Conservation (phyloP, 495 filamentous ascomycete species). For the Astrocystis sublimbata region DNA sequence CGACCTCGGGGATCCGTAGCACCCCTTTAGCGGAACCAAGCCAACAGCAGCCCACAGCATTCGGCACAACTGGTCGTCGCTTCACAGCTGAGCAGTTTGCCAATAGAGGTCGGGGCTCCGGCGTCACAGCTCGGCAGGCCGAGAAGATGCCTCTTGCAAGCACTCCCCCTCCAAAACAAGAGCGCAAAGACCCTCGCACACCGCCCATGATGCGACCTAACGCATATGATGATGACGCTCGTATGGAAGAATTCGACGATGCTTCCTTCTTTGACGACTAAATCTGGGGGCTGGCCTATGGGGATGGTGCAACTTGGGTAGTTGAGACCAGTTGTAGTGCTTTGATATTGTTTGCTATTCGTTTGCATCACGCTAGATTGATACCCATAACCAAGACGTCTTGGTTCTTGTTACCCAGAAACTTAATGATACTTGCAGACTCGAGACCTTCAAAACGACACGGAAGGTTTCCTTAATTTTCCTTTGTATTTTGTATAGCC, state of each 20-base stretch:
- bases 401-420: constrained; percentile 16
- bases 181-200: constrained; percentile 55
- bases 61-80: constrained; percentile 52
- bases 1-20: constrained; percentile 64
- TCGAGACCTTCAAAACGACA: constrained; percentile 9
- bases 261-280: constrained; percentile 59
- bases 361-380: constrained; percentile 32
- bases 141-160: constrained; percentile 40
- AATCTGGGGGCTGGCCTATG: constrained; percentile 13
- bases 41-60: constrained; percentile 49
- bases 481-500: constrained; percentile 20
- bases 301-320: constrained; percentile 19
- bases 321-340: constrained; percentile 25
- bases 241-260: constrained; percentile 56
- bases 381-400: constrained; percentile 30
- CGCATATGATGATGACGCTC: constrained; percentile 74
- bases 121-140: constrained; percentile 31
- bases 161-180: constrained; percentile 37
- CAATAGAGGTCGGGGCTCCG: constrained; percentile 45
- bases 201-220: constrained; percentile 68
- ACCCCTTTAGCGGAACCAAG: constrained; percentile 43
- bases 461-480: constrained; percentile 12
- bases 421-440: constrained; percentile 27
- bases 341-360: constrained; percentile 37
- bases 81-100: constrained; percentile 51